These are phyloP conservation scores for Candida arabinofermentans DNA, from an alignment of 805 yeast genomes.

Conservation along the genomic window DNA sequence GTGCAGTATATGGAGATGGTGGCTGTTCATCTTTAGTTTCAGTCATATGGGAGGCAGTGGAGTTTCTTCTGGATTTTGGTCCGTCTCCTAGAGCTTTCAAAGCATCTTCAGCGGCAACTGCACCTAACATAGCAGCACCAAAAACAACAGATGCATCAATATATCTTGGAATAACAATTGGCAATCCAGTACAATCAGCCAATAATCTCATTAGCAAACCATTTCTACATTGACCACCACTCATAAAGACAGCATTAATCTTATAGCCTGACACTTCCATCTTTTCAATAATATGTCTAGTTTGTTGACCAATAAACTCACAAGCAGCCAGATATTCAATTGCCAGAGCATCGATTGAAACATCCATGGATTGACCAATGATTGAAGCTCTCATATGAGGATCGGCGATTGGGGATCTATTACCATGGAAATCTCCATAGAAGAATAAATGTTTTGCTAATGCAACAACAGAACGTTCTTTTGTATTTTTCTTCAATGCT, in stretches of 20 bases:
- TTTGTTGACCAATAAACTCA: slow-evolving; percentile 96
- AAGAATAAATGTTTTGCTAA: slow-evolving; percentile 83
- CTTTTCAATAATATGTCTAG: slow-evolving; percentile 87
- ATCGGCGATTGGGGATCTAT: slow-evolving; percentile 96
- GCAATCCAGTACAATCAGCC: slow-evolving; percentile 90
- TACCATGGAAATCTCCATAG: slow-evolving; percentile 96
- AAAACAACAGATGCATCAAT: slow-evolving; percentile 97
- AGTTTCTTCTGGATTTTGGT: slow-evolving; percentile 23
- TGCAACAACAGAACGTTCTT: slow-evolving; percentile 68
- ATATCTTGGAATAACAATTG: slow-evolving; percentile 88
- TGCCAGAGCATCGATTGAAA: slow-evolving; percentile 79
- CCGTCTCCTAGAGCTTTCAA: slow-evolving; percentile 29
- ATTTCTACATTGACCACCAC: slow-evolving; percentile 97
- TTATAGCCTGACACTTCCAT: slow-evolving; percentile 79
- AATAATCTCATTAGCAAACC: slow-evolving; percentile 81
- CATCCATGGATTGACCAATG: slow-evolving; percentile 90
- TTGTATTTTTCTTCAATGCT: slow-evolving; percentile 50
- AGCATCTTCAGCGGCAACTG: slow-evolving; percentile 78
- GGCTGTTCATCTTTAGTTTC: slow-evolving; percentile 20
- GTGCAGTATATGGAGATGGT: slow-evolving; percentile 76
- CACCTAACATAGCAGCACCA: slow-evolving; percentile 93
- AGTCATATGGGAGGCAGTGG: slow-evolving; percentile 20
- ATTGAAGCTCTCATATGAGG: slow-evolving; percentile 89
- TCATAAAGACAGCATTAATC: slow-evolving; percentile 74
- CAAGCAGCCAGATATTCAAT: slow-evolving; percentile 87